phyloP scores from a whole-genome alignment of 1,284 basidiomycete genomes.

The Gymnopus androsaceus region DNA sequence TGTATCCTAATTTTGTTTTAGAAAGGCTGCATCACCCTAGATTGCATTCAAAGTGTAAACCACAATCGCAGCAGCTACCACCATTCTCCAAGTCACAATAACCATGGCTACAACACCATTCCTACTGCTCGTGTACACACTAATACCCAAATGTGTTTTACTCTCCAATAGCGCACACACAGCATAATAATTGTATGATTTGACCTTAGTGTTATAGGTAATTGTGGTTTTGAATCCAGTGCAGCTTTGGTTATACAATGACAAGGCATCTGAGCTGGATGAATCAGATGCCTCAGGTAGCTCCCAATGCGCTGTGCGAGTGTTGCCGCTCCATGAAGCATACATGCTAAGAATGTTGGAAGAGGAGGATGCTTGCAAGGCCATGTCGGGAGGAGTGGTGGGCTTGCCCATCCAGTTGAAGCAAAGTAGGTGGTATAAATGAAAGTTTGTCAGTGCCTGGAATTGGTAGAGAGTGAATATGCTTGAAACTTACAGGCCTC shows the following conservation, averaged over 20 bases:
- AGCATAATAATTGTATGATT: slow-evolving; percentile 9
- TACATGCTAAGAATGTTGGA: slow-evolving; percentile 5
- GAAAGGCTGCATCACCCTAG: too few relatives aligned
- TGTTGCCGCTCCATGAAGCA: slow-evolving; percentile 16
- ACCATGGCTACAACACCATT: background rate
- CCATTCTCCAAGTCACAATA: background rate
- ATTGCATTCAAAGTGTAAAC: too few relatives aligned
- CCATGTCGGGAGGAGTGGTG: background rate
- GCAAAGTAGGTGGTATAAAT: background rate
- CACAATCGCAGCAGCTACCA: background rate
- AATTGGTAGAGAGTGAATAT: background rate
- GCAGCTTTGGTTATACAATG: slow-evolving; percentile 10
- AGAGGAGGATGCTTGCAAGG: background rate
- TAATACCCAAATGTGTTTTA: slow-evolving; percentile 1
- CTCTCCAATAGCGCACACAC: slow-evolving; percentile 9
- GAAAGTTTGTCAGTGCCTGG: background rate
- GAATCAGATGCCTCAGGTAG: slow-evolving; percentile 7
- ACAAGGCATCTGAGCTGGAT: background rate
- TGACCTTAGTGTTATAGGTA: background rate
- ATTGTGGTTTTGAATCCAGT: slow-evolving; percentile 15
- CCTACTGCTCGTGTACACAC: background rate
- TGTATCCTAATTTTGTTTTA: too few relatives aligned
- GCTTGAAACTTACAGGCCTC: slow-evolving; percentile 2
- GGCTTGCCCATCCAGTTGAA: slow-evolving; percentile 16
- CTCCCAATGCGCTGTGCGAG: slow-evolving; percentile 10